Conservation (phyloP, 2,329 filamentous ascomycete species). For the Lecanicillium sp. region DNA sequence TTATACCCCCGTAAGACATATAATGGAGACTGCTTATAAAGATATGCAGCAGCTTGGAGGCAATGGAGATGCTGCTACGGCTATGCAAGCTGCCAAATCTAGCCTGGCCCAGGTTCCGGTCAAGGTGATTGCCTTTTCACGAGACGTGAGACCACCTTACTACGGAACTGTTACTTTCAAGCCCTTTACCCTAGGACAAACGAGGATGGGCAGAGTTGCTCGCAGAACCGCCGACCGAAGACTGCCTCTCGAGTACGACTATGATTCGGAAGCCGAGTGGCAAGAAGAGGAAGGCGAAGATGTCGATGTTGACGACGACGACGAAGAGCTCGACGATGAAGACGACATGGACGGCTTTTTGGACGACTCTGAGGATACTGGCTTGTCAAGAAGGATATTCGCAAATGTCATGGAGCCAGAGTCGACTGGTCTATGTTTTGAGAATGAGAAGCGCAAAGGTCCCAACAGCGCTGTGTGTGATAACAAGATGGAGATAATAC, state of each 20-base stretch:
- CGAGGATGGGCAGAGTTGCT: slow-evolving; percentile 42
- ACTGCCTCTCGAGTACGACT: slow-evolving; percentile 69
- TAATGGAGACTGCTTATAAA: slow-evolving; percentile 48
- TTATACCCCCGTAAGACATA: slow-evolving; percentile 48
- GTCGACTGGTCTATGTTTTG: slow-evolving; percentile 78
- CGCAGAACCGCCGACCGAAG: slow-evolving; percentile 43
- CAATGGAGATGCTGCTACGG: slow-evolving; percentile 21
- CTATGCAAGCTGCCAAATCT: slow-evolving; percentile 23
- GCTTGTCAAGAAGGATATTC: slow-evolving; percentile 46
- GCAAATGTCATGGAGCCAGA: slow-evolving; percentile 66
- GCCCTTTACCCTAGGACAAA: slow-evolving; percentile 33
- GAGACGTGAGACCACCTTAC: slow-evolving; percentile 63
- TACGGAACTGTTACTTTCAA: slow-evolving; percentile 62
- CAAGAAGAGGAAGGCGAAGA: slow-evolving; percentile 66
- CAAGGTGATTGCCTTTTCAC: slow-evolving; percentile 53
- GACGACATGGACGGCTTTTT: slow-evolving; percentile 86
- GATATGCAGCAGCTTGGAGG: slow-evolving; percentile 32
- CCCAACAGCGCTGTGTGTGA: slow-evolving; percentile 42
- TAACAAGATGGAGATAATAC: slow-evolving; percentile 68
- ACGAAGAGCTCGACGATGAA: slow-evolving; percentile 65
- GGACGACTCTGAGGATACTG: slow-evolving; percentile 72
- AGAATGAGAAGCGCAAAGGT: slow-evolving; percentile 44
- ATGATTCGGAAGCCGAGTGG: slow-evolving; percentile 83
- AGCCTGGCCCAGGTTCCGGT: slow-evolving; percentile 48
- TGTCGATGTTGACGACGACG: slow-evolving; percentile 57